phyloP scores from a whole-genome alignment of 2,329 filamentous ascomycete species.

The Chaetoscypha palmicola region DNA sequence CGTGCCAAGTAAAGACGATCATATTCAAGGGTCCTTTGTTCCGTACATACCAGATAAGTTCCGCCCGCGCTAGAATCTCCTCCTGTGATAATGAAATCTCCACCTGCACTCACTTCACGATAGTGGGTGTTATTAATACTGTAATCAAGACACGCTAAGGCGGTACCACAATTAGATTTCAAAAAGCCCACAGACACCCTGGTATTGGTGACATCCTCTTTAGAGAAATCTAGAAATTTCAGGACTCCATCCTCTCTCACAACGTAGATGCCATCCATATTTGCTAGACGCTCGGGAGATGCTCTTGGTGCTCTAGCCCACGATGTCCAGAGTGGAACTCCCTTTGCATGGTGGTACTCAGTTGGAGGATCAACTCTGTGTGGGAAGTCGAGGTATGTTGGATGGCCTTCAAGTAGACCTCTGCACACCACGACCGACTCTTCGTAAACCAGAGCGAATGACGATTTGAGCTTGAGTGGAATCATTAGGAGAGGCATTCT shows the following conservation, averaged over 20 bases:
- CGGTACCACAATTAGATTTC: slow-evolving; percentile 68
- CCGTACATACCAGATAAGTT: slow-evolving; percentile 51
- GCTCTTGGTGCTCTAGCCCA: slow-evolving; percentile 74
- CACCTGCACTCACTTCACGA: slow-evolving; percentile 49
- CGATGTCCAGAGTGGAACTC: slow-evolving; percentile 64
- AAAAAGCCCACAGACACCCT: slow-evolving; percentile 57
- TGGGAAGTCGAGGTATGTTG: slow-evolving; percentile 40
- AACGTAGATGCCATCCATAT: slow-evolving; percentile 74
- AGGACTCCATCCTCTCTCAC: slow-evolving; percentile 82
- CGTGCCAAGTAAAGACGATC: too few species aligned
- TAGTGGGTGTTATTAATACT: slow-evolving; percentile 41
- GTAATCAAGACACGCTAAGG: slow-evolving; percentile 60
- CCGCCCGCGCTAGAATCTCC: slow-evolving; percentile 70
- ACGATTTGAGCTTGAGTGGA: slow-evolving; percentile 61
- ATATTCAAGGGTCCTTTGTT: too few species aligned
- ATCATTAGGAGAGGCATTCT: slow-evolving; percentile 63
- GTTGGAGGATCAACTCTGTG: slow-evolving; percentile 37
- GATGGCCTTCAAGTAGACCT: slow-evolving; percentile 45
- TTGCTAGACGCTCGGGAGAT: slow-evolving; percentile 48
- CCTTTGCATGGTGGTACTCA: slow-evolving; percentile 40
- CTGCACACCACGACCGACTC: slow-evolving; percentile 50
- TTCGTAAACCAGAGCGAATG: slow-evolving; percentile 63
- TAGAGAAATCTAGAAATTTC: slow-evolving; percentile 62
- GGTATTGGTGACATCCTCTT: slow-evolving; percentile 44
- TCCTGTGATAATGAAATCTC: slow-evolving; percentile 38